phyloP scores from a whole-genome alignment of 257 asterid species.

The Nicotiana sylvestris region DNA sequence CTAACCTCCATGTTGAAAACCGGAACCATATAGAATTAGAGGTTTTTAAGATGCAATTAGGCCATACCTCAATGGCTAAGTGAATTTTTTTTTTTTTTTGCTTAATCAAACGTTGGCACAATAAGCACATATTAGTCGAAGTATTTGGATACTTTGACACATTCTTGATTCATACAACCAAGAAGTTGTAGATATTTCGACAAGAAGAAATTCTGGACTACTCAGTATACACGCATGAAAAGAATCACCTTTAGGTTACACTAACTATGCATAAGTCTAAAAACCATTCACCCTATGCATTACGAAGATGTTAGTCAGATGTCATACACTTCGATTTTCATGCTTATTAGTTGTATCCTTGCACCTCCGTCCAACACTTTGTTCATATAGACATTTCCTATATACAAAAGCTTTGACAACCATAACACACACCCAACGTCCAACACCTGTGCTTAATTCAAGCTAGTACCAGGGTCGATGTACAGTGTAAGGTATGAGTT shows the following conservation, averaged over 20 bases:
- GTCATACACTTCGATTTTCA: neutral
- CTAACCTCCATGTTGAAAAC: neutral
- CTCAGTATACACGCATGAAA: neutral
- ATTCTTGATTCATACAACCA: constrained; percentile 1
- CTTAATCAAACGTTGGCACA: neutral
- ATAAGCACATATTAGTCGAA: neutral
- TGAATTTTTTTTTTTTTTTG: neutral
- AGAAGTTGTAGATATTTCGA: neutral
- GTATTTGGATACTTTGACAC: neutral
- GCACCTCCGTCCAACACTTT: neutral
- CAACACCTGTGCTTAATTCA: neutral
- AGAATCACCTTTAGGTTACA: neutral
- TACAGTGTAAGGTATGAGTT: too few species aligned
- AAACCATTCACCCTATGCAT: neutral
- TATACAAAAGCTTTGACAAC: neutral
- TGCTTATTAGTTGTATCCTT: neutral
- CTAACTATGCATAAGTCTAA: neutral
- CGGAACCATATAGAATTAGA: neutral
- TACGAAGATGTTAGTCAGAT: neutral
- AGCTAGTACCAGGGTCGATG: too few species aligned
- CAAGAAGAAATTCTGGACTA: neutral
- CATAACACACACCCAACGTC: neutral
- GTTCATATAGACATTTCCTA: neutral
- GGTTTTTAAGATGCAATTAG: neutral
- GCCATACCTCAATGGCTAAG: neutral